phyloP scores from a whole-genome alignment of 257 asterid species.

The Marsdenia floribunda region DNA sequence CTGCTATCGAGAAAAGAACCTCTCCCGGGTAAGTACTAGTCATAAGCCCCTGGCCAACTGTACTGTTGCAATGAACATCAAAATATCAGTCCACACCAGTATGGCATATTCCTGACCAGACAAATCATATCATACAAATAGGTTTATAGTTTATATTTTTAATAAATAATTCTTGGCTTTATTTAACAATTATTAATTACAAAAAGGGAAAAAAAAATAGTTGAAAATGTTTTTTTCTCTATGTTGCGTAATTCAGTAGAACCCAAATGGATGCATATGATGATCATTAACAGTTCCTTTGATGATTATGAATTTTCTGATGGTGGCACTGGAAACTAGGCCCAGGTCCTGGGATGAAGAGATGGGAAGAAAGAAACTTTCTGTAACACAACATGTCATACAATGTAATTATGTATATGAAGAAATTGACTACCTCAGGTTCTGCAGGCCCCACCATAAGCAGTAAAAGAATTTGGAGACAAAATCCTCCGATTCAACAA shows the following conservation, averaged over 20 bases:
- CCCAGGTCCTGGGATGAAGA: neutral
- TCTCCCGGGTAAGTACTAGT: constrained; percentile 92
- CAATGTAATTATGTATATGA: neutral
- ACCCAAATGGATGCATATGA: neutral
- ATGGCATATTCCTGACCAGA: constrained; percentile 3
- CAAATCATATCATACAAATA: neutral
- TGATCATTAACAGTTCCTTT: neutral
- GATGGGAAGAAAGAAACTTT: neutral
- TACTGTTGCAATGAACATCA: constrained; percentile 36
- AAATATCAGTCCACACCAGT: constrained; percentile 10
- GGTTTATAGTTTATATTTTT: neutral
- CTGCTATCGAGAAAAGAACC: constrained; percentile 72
- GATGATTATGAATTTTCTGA: neutral
- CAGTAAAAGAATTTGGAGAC: constrained; percentile 70
- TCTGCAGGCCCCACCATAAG: constrained; percentile 94
- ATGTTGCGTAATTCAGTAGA: neutral
- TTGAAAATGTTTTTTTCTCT: neutral
- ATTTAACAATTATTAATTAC: neutral
- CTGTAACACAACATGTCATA: neutral
- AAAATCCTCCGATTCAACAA: constrained; percentile 63
- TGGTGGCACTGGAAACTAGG: neutral
- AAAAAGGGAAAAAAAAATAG: too few relatives aligned
- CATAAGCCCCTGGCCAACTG: constrained; percentile 91
- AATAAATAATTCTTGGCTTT: constrained; percentile 7
- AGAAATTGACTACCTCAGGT: constrained; percentile 50